These are phyloP conservation scores for Plasmopara halstedii DNA, from an alignment of 352 stramenopile species.

Conservation along the genomic window DNA sequence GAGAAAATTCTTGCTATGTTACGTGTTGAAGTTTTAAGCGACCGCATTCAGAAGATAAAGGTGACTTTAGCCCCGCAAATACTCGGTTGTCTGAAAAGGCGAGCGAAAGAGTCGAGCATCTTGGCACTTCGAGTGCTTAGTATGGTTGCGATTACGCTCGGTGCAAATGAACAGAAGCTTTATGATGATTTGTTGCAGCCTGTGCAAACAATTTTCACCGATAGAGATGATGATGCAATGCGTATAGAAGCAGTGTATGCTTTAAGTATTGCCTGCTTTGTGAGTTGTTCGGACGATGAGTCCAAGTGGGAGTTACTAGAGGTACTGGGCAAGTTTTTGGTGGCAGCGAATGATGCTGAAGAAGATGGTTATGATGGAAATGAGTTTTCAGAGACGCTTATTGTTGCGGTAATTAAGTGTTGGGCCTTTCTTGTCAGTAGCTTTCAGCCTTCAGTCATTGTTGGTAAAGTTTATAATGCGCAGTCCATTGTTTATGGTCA, in stretches of 20 bases:
- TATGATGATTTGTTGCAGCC: constrained; percentile 37
- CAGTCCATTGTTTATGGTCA: constrained; percentile 44
- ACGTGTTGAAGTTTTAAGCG: constrained; percentile 28
- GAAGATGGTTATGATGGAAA: constrained; percentile 39
- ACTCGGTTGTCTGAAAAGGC: constrained; percentile 50
- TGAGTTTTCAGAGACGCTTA: constrained; percentile 32
- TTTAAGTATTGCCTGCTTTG: constrained; percentile 47
- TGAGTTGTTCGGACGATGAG: constrained; percentile 53
- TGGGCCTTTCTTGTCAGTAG: constrained; percentile 51
- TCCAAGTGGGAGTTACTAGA: constrained; percentile 55
- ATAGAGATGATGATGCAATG: constrained; percentile 31
- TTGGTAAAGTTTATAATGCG: constrained; percentile 41
- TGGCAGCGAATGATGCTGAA: constrained; percentile 38
- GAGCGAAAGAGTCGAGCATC: constrained; percentile 38
- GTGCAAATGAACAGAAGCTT: constrained; percentile 42
- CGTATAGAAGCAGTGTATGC: constrained; percentile 48
- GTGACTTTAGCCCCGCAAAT: constrained; percentile 32
- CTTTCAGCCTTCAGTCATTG: constrained; percentile 37
- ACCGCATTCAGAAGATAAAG: constrained; percentile 33
- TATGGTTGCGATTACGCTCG: constrained; percentile 49
- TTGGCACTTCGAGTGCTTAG: constrained; percentile 39
- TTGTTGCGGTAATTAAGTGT: constrained; percentile 54
- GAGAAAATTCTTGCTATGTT: constrained; percentile 45
- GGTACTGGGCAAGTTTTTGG: constrained; percentile 33
- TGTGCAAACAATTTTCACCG: constrained; percentile 37